Evolutionary conservation across 176 grass and related monocot genomes (phyloP).

Genomic region (Puccinellia tenuiflora): DNA sequence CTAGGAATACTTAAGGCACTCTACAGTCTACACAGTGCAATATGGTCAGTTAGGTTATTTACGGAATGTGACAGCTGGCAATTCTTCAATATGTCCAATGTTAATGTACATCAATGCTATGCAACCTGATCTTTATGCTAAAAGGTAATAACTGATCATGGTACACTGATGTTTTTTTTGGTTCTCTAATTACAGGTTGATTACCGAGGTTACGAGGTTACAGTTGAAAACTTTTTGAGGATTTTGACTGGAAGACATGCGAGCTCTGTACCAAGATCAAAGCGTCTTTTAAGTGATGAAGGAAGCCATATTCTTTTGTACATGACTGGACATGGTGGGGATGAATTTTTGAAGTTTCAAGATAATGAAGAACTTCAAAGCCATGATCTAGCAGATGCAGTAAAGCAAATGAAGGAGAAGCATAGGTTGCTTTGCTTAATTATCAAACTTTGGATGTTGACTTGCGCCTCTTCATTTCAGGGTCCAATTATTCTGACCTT

Average conservation of each 20-base stretch:
- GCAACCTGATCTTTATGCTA: not conserved
- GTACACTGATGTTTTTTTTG: not conserved
- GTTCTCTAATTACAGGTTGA: slow-evolving; percentile 55
- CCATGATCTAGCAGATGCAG: slow-evolving; percentile 96
- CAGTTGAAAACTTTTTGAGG: slow-evolving; percentile 89
- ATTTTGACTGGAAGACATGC: slow-evolving; percentile 87
- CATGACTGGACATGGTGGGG: slow-evolving; percentile 98
- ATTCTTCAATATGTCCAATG: not conserved
- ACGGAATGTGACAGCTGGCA: not conserved
- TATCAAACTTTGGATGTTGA: not conserved
- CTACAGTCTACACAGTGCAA: not conserved
- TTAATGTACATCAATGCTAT: not conserved
- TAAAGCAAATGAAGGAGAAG: slow-evolving; percentile 99
- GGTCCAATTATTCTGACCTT: not conserved
- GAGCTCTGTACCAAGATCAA: slow-evolving; percentile 78
- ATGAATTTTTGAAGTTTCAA: slow-evolving; percentile 99
- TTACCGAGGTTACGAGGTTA: slow-evolving; percentile 96
- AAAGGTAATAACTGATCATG: not conserved
- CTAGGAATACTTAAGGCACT: not conserved
- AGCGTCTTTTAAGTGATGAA: slow-evolving; percentile 93
- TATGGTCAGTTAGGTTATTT: not conserved
- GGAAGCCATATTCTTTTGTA: slow-evolving; percentile 97
- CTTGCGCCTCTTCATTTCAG: slow-evolving; percentile 14
- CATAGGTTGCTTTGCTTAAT: slow-evolving; percentile 39
- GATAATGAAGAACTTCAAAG: slow-evolving; percentile 97